Conservation (phyloP, 192 early-diverging fungal species). For the Chytriomyces sp. region DNA sequence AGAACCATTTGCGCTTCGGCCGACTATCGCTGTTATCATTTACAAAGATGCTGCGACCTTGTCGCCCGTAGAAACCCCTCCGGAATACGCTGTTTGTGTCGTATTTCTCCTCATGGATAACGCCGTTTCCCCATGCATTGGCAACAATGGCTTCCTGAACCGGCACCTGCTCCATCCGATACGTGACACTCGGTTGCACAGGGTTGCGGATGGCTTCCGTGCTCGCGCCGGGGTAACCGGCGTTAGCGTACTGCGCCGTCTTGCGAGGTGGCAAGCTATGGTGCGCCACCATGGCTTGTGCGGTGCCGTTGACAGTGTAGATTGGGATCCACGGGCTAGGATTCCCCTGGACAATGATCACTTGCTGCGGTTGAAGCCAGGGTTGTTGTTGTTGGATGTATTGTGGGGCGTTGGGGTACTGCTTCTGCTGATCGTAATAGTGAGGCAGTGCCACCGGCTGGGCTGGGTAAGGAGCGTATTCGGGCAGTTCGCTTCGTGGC, state of each 20-base stretch:
- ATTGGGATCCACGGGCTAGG: neutral
- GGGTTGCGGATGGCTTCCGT: slow-evolving; percentile 18
- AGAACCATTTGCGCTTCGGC: neutral
- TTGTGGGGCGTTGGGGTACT: neutral
- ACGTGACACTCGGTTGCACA: neutral
- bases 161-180: slow-evolving; percentile 4
- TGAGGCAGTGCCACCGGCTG: neutral
- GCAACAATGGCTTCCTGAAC: slow-evolving; percentile 9
- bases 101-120: slow-evolving; percentile 17
- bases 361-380: neutral
- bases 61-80: neutral
- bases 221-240: slow-evolving; percentile 20
- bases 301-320: slow-evolving; percentile 4
- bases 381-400: neutral
- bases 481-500: neutral
- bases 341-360: neutral
- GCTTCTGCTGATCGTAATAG: neutral
- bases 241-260: slow-evolving; percentile 20
- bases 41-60: neutral
- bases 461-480: neutral
- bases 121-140: slow-evolving; percentile 6
- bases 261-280: slow-evolving; percentile 21
- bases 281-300: neutral
- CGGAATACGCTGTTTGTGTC: neutral
- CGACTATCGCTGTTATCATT: neutral